These are phyloP conservation scores for Aspergillus hiratsukae DNA, from an alignment of 2,329 filamentous ascomycete species.

Conservation along the genomic window DNA sequence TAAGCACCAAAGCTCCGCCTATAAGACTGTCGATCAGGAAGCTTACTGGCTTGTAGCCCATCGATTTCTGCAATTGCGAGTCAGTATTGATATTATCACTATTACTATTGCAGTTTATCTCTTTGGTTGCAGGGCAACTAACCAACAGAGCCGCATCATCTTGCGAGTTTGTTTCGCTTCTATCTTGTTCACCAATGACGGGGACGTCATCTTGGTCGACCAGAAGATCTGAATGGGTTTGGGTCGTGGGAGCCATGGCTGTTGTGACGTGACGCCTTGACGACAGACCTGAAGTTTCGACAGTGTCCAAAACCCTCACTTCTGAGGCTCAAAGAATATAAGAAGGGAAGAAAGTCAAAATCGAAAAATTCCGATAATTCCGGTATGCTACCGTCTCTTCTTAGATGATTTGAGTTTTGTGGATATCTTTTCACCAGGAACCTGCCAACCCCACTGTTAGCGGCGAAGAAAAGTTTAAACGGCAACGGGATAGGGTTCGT, in stretches of 20 bases:
- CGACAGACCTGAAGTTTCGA: background rate
- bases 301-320: background rate
- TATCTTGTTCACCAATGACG: conserved; percentile 21
- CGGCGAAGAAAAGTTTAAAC: background rate
- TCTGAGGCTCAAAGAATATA: background rate
- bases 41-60: conserved; percentile 53
- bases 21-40: conserved; percentile 5
- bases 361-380: background rate
- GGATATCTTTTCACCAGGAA: conserved; percentile 9
- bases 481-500: background rate
- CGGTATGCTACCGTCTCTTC: background rate
- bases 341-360: background rate
- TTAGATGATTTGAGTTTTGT: conserved; percentile 7
- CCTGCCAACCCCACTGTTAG: conserved; percentile 12
- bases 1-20: conserved; percentile 7
- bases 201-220: conserved; percentile 20
- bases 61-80: conserved; percentile 38
- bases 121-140: conserved; percentile 9
- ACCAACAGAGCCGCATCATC: conserved; percentile 38
- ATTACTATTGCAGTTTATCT: background rate
- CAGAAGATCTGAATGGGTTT: conserved; percentile 18
- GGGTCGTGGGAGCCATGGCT: conserved; percentile 12
- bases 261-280: background rate
- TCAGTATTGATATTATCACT: conserved; percentile 7
- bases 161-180: conserved; percentile 22